Evolutionary conservation across 441 rosid species (phyloP).

Genomic region (Dalechampia spathulata): DNA sequence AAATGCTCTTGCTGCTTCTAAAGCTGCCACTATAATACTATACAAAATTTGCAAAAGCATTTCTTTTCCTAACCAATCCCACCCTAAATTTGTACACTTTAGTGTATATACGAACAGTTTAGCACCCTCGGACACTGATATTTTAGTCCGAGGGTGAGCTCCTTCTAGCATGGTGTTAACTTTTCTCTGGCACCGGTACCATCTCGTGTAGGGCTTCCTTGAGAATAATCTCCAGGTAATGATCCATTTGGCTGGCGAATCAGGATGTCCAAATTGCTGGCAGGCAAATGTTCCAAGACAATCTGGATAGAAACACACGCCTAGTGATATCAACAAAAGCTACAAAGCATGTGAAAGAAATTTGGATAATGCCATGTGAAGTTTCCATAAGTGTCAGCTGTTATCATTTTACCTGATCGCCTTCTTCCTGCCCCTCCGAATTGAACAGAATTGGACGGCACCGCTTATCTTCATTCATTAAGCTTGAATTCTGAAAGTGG

Average conservation of each 20-base stretch:
- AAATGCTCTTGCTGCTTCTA: conserved; percentile 19
- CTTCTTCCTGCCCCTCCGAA: conserved; percentile 47
- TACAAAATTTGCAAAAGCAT: too few species aligned
- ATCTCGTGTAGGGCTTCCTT: conserved; percentile 28
- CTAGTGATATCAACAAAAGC: not conserved
- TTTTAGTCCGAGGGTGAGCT: too few species aligned
- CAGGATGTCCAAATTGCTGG: conserved; percentile 40
- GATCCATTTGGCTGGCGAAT: conserved; percentile 41
- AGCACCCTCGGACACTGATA: too few species aligned
- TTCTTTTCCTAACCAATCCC: too few species aligned
- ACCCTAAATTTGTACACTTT: too few species aligned
- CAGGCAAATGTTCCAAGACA: conserved; percentile 35
- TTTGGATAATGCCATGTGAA: not conserved
- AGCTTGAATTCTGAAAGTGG: conserved; percentile 97
- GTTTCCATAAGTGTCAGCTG: too few species aligned
- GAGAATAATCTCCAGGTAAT: conserved; percentile 26
- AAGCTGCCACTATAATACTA: conserved; percentile 4
- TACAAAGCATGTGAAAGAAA: too few species aligned
- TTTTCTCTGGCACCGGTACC: conserved; percentile 16
- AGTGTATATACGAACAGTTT: too few species aligned
- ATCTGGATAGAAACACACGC: conserved; percentile 17
- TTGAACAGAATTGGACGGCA: conserved; percentile 94
- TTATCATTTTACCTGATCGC: conserved; percentile 73
- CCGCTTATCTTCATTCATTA: conserved; percentile 99
- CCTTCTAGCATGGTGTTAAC: conserved; percentile 19